Percentiles rank a stretch among this genome's conserved stretches.
Conservation (phyloP, 305 asterid species). For the Fraxinus paxiana region DNA sequence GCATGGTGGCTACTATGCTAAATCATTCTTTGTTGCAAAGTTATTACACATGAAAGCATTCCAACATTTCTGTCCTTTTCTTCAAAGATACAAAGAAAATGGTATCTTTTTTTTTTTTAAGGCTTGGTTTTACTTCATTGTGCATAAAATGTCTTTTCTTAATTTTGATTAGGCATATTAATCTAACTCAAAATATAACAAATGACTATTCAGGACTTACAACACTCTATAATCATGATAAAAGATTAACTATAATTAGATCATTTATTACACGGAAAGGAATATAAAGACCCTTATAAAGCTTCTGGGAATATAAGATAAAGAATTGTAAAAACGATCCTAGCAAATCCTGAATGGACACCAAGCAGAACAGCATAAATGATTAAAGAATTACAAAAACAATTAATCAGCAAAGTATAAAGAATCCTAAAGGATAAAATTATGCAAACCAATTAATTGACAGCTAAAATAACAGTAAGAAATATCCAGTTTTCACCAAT, state of each 20-base stretch:
- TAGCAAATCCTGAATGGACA: not conserved
- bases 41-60: not conserved
- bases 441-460: not conserved
- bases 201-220: slow-evolving; percentile 13
- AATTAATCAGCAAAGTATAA: not conserved
- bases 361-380: slow-evolving; percentile 10
- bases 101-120: not conserved
- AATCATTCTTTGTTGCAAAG: not conserved
- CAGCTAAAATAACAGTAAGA: not conserved
- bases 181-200: not conserved
- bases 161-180: not conserved
- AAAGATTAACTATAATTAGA: not conserved
- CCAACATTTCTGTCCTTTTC: not conserved
- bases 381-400: not conserved
- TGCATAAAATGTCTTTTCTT: not conserved
- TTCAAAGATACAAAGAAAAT: not conserved
- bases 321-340: not conserved
- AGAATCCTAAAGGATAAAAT: not conserved
- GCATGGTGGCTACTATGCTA: not conserved
- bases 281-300: not conserved
- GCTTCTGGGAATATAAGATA: not conserved
- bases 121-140: slow-evolving; percentile 1
- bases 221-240: not conserved
- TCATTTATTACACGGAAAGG: not conserved
- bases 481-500: not conserved